phyloP scores from a whole-genome alignment of 495 filamentous ascomycete species.

The Podospora appendiculata region DNA sequence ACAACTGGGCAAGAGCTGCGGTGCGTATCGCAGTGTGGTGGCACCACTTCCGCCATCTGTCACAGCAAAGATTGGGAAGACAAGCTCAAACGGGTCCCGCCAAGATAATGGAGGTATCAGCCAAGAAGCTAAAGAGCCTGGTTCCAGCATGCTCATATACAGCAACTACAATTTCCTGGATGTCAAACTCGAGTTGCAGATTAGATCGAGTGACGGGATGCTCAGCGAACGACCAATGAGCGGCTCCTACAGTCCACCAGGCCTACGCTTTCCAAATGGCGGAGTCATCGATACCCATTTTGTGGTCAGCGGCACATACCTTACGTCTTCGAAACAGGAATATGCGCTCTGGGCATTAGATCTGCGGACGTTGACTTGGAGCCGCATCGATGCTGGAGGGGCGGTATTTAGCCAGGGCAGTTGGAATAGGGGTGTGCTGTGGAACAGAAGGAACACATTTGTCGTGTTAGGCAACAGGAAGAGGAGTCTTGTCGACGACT shows the following conservation, averaged over 20 bases:
- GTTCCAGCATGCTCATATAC: constrained; percentile 90
- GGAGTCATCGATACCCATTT: constrained; percentile 92
- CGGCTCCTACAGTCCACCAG: constrained; percentile 78
- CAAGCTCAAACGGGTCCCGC: constrained; percentile 18
- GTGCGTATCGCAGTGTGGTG: constrained; percentile 92
- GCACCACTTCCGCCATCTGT: constrained; percentile 62
- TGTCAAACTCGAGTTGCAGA: constrained; percentile 89
- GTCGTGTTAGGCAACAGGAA: constrained; percentile 91
- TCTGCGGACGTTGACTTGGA: constrained; percentile 80
- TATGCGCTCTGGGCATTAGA: constrained; percentile 97
- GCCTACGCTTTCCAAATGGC: constrained; percentile 89
- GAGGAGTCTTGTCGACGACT: constrained; percentile 91
- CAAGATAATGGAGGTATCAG: constrained; percentile 29
- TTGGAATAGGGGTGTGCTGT: constrained; percentile 92
- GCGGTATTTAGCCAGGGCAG: constrained; percentile 90
- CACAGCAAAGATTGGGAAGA: constrained; percentile 64
- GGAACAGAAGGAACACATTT: constrained; percentile 87
- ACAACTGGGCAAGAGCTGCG: constrained; percentile 78
- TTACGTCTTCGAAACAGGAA: constrained; percentile 96
- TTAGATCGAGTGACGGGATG: constrained; percentile 76
- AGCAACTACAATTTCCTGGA: constrained; percentile 99
- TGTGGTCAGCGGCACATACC: constrained; percentile 91
- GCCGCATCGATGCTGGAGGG: constrained; percentile 90
- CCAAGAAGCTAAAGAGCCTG: constrained; percentile 49
- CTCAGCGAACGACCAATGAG: constrained; percentile 84